Percentiles rank a stretch among this genome's conserved stretches.
Evolutionary conservation across 805 yeast species (phyloP).

Genomic region (Ogataea nonfermentans): DNA sequence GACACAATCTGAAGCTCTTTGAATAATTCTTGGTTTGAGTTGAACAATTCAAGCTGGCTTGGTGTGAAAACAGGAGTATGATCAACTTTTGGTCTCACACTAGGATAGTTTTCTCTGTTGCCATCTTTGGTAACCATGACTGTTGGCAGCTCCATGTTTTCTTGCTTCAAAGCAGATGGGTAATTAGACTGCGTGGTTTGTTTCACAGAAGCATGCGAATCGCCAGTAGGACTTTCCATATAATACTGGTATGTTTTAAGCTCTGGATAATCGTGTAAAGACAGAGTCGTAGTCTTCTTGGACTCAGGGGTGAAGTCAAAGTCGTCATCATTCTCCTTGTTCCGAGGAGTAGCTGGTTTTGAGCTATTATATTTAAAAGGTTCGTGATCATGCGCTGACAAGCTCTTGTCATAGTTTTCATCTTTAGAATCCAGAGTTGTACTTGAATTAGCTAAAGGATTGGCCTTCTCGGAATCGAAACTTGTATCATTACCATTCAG

Average conservation of each 20-base stretch:
- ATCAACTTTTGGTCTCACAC: not conserved
- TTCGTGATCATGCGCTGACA: not conserved
- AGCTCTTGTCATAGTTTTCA: not conserved
- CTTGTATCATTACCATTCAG: conserved; percentile 2
- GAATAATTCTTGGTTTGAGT: conserved; percentile 55
- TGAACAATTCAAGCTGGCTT: conserved; percentile 62
- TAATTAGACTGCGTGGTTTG: not conserved
- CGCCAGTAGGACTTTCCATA: not conserved
- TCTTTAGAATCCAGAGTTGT: conserved; percentile 6
- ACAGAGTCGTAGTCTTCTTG: conserved; percentile 4
- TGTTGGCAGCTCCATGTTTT: too few species aligned
- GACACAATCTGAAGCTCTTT: conserved; percentile 68
- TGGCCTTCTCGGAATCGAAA: conserved; percentile 3
- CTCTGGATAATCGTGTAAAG: conserved; percentile 5
- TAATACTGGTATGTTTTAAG: conserved; percentile 1
- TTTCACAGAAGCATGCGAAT: too few species aligned
- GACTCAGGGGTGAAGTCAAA: conserved; percentile 16
- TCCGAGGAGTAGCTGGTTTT: not conserved
- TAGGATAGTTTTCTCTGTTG: too few species aligned
- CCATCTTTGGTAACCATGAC: too few species aligned
- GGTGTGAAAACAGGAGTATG: conserved; percentile 40
- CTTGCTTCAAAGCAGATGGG: not conserved
- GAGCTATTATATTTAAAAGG: not conserved
- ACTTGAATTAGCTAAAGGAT: conserved; percentile 7
- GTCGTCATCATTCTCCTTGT: conserved; percentile 5